Evolutionary conservation across 1,284 basidiomycete species (phyloP), one percentile per base, ranked within the genome.

Genomic region (Moniliophthora roreri): DNA sequence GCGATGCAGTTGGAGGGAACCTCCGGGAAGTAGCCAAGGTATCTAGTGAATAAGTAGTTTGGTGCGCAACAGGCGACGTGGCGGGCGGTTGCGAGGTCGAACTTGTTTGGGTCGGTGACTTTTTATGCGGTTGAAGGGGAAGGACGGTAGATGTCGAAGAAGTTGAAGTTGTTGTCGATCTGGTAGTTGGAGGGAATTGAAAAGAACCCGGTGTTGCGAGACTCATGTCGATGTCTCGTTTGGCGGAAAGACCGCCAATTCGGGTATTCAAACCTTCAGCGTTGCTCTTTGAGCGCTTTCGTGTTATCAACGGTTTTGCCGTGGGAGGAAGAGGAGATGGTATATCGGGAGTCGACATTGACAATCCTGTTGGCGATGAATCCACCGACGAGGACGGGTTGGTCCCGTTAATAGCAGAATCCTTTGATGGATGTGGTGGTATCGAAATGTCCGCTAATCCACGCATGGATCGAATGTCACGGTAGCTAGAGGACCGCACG

Each of bases 21-120:
- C 55, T 40, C 40, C 70, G 66, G 10, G 66, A 56, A n/a, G 74
- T 69, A 26, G 71, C 63, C 10, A 68, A 61, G 0, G 69, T 74
- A 62, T 86, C 84, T 16, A 85, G 65, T 1, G 84, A 86, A 59
- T 75, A 75, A 0, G 81, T 75, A 4, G 72, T 67, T 58, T 79
- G 79, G 62, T 82, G 81, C 20, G 69, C 61, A 53, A 54, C 64
- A 11, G 70, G 69, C 58, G 53, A 66, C 55, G 68, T 67, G 8
- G 26, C 11, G 60, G 57, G 42, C 64, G 42, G 45, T 37, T 15
- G 24, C 7, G 16, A n/a, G 16, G 46, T 26, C 13, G 48, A 38
- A 9, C 26, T 24, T 15, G 47, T 23, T 8, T 40, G 44, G 18
- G 61, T 45, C 56, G 57, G 46, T 66, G 66, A 10, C 62, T 62